Evolutionary conservation across 768 basidiomycete species (phyloP), one percentile per base, ranked within the genome.

Genomic region (Paxillus ammoniavirescens): DNA sequence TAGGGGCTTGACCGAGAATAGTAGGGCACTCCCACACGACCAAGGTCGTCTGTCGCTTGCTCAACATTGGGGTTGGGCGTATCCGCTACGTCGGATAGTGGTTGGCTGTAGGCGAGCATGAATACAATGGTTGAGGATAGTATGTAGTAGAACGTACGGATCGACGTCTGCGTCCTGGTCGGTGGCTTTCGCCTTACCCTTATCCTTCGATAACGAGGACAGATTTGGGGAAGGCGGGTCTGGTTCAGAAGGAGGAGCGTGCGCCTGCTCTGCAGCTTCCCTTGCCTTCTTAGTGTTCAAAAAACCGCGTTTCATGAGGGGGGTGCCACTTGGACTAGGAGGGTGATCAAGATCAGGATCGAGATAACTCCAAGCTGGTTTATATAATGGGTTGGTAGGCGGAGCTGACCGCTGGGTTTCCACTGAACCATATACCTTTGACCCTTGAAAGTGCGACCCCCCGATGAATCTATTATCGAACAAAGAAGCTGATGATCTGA

Each of bases 231-330:
- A 40, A 10, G 38, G n/a, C 12, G 38, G 2, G 5, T 51, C 5
- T 5, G 35, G 35, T 7, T 26, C n/a, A n/a, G 45, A 31, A 44
- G 33, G 38, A 5, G 44, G 49, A 6, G 49, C 17, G 21, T 52
- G 40, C 38, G 40, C 53, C 47, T 59, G 50, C 2, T 49, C 54
- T 23, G 63, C 51, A 9, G 38, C 45, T 12, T 23, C 41, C 38
- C 63, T 61, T 35, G 46, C 55, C 15, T 52, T 57, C 0, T 47
- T 0, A 2, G 53, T 51, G 30, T 62, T 63, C 30, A 61, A 31
- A 31, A 69, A 61, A 0, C 62, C 65, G 4, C 62, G 64, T 38
- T 61, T 61, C 66, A 67, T 68, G 46, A 21, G 28, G 18, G 37
- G 31, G 8, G 10, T 21, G 21, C 3, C 21, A 31, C 31, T 26